These are phyloP conservation scores for Ceratonia siliqua DNA, from an alignment of 306 rosid genomes.

Conservation along the genomic window DNA sequence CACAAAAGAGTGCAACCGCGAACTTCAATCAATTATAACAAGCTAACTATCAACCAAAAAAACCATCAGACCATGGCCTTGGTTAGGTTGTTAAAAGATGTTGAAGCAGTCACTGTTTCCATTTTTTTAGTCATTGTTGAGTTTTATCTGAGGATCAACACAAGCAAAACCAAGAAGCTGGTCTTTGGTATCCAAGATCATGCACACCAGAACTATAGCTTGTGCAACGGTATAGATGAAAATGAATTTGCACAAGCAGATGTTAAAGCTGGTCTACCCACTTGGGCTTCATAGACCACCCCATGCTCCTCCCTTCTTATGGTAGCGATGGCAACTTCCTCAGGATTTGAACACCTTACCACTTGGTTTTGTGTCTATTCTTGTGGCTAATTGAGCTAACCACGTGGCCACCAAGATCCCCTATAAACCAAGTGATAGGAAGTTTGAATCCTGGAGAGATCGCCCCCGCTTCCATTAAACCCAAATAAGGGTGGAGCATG, in stretches of 20 bases:
- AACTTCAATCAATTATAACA: constrained; percentile 38
- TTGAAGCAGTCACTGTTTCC: constrained; percentile 29
- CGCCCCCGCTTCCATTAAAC: too few relatives aligned
- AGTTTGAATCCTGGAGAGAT: too few relatives aligned
- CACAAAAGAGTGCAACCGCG: constrained; percentile 24
- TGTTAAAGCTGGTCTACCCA: too few relatives aligned
- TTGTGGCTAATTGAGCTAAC: too few relatives aligned
- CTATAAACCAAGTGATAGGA: too few relatives aligned
- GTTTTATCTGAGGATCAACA: constrained; percentile 26
- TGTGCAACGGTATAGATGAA: constrained; percentile 18
- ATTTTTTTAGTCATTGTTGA: constrained; percentile 16
- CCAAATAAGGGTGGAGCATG: too few relatives aligned
- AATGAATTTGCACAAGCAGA: constrained; percentile 32
- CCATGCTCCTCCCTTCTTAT: too few relatives aligned
- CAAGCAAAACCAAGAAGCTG: constrained; percentile 30
- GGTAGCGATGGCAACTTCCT: too few relatives aligned
- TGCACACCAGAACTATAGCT: constrained; percentile 13
- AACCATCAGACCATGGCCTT: constrained; percentile 16
- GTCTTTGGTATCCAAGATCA: constrained; percentile 38
- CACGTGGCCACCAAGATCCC: too few relatives aligned
- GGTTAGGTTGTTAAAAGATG: constrained; percentile 6
- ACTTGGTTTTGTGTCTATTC: too few relatives aligned
- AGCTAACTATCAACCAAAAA: constrained; percentile 8
- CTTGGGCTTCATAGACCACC: too few relatives aligned
- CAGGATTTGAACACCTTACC: too few relatives aligned